A percentile compares a stretch with the other conserved stretches of the same genome.
phyloP scores from a whole-genome alignment of 768 basidiomycete species.

The Phaeolepiota aurea region DNA sequence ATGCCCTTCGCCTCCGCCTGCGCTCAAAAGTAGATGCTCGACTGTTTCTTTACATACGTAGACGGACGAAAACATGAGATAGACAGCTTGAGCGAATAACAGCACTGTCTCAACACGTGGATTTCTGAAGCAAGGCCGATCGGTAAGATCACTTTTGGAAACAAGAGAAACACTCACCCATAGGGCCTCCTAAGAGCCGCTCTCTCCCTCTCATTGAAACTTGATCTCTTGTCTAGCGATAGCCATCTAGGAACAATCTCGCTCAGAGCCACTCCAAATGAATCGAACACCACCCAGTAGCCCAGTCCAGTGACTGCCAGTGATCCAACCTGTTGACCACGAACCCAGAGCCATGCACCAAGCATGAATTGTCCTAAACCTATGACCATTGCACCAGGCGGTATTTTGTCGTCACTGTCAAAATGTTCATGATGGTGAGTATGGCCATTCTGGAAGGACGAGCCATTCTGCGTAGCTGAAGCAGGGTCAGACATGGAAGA shows the following conservation, averaged over 20 bases:
- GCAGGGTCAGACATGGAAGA: slow-evolving; percentile 41
- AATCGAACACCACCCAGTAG: slow-evolving; percentile 95
- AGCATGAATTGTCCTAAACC: slow-evolving; percentile 47
- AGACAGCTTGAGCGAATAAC: slow-evolving; percentile 87
- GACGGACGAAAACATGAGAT: slow-evolving; percentile 88
- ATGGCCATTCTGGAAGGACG: not conserved
- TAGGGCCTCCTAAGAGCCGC: slow-evolving; percentile 56
- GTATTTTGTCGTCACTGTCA: slow-evolving; percentile 7
- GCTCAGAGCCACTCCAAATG: slow-evolving; percentile 64
- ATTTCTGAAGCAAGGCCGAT: slow-evolving; percentile 30
- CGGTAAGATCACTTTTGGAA: slow-evolving; percentile 2
- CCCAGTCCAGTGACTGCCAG: slow-evolving; percentile 85
- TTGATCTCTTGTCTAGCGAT: slow-evolving; percentile 12
- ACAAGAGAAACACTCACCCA: slow-evolving; percentile 16
- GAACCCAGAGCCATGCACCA: slow-evolving; percentile 78
- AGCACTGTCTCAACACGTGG: slow-evolving; percentile 61
- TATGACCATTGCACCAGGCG: slow-evolving; percentile 14
- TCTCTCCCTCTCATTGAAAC: slow-evolving; percentile 13
- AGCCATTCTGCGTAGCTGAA: slow-evolving; percentile 9
- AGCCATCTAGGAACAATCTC: slow-evolving; percentile 38
- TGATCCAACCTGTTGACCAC: slow-evolving; percentile 83
- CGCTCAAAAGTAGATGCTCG: slow-evolving; percentile 80
- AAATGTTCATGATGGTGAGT: not conserved
- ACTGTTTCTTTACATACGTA: slow-evolving; percentile 97
- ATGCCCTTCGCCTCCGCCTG: slow-evolving; percentile 44